Evolutionary conservation across 139 green algal genomes (phyloP).

Genomic region (Closterium sp.): DNA sequence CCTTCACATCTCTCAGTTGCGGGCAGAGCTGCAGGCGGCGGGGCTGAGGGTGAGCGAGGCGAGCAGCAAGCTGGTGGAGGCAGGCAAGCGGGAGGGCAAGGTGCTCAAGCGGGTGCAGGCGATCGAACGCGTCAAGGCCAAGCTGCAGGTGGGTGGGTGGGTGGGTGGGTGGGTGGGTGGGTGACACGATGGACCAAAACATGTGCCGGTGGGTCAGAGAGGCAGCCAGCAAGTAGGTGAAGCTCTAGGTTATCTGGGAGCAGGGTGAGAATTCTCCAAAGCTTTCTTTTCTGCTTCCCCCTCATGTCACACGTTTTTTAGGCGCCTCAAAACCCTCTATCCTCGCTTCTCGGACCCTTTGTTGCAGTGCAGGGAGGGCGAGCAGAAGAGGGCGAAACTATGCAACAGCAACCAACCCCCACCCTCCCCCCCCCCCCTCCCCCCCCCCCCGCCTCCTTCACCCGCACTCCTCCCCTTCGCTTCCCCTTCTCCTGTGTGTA

Average conservation of each 20-base stretch:
- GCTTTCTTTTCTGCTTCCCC: not conserved
- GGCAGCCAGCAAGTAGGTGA: no score
- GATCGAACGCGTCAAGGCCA: conserved; percentile 22
- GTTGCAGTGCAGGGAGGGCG: not conserved
- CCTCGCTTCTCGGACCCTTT: not conserved
- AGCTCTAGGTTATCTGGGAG: no score
- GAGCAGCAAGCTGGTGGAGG: conserved; percentile 12
- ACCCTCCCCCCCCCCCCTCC: not conserved
- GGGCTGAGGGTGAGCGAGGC: conserved; percentile 29
- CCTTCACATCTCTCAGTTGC: not conserved
- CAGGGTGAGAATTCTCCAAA: no score
- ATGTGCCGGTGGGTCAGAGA: no score
- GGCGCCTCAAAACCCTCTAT: not conserved
- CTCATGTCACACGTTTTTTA: not conserved
- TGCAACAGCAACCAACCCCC: no score
- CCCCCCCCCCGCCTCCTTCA: not conserved
- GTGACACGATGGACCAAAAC: no score
- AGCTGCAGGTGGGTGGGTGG: conserved; percentile 30
- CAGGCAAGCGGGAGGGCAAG: conserved; percentile 33
- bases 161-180: no score
- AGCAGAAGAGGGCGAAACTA: no score
- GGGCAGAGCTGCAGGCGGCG: conserved; percentile 38
- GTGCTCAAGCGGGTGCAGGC: conserved; percentile 19
- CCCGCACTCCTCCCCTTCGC: not conserved
- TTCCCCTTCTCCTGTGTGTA: not conserved